Evolutionary conservation across 371 early-diverging fungal species (phyloP).

Genomic region (Syncephalastrum monosporum): DNA sequence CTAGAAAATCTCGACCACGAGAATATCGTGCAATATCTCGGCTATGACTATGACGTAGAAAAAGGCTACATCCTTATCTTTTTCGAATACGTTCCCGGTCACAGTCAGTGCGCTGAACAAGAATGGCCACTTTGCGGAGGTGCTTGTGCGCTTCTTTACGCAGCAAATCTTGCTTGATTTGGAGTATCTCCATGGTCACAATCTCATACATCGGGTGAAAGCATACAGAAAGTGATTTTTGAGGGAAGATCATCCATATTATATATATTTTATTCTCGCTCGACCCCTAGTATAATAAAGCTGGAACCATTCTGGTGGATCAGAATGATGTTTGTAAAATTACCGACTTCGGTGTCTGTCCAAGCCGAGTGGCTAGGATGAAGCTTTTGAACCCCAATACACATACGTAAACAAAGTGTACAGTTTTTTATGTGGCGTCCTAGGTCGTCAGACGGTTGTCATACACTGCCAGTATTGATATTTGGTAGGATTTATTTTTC

Average conservation of each 20-base stretch:
- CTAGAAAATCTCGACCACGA: conserved; percentile 78
- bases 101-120: conserved; percentile 79
- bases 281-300: conserved; percentile 79
- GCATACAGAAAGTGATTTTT: neutral
- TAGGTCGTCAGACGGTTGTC: conserved; percentile 69
- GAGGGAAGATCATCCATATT: neutral
- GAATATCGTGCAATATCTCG: conserved; percentile 94
- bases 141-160: conserved; percentile 78
- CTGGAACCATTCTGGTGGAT: conserved; percentile 91
- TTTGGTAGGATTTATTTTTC: conserved; percentile 47
- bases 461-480: conserved; percentile 76
- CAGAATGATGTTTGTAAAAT: conserved; percentile 91
- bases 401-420: conserved; percentile 43
- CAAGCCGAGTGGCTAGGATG: conserved; percentile 68
- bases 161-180: conserved; percentile 92
- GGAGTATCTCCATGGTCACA: conserved; percentile 91
- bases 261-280: neutral
- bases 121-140: conserved; percentile 83
- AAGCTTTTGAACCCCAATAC: conserved; percentile 52
- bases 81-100: conserved; percentile 97
- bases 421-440: conserved; percentile 82
- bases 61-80: conserved; percentile 87
- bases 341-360: conserved; percentile 99
- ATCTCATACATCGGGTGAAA: conserved; percentile 89
- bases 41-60: conserved; percentile 52